Evolutionary conservation across 2,329 filamentous ascomycete species (phyloP).

Genomic region (Botrytis squamosa): DNA sequence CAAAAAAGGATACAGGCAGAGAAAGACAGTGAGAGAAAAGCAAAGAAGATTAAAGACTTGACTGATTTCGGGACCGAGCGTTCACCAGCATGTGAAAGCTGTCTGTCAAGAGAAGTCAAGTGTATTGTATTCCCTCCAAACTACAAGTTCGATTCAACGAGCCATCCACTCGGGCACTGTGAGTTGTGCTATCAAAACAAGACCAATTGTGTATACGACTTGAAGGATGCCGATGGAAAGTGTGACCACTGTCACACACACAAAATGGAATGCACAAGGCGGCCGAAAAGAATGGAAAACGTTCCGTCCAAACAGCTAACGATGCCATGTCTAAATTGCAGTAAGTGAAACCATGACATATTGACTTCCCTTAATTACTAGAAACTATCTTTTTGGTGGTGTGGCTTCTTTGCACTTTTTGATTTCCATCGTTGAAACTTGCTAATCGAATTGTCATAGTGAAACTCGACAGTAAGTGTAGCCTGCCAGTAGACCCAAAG

Average conservation of each 20-base stretch:
- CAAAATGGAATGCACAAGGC: background rate
- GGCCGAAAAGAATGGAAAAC: background rate
- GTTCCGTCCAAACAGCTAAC: background rate
- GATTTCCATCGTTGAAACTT: too few relatives aligned
- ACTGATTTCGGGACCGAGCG: background rate
- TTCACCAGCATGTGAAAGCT: background rate
- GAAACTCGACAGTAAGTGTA: too few relatives aligned
- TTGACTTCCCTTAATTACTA: too few relatives aligned
- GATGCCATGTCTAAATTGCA: too few relatives aligned
- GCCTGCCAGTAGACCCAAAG: too few relatives aligned
- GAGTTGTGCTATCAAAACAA: background rate
- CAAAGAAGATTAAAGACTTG: background rate
- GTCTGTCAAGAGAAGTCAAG: background rate
- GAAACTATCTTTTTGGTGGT: too few relatives aligned
- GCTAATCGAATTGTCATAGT: too few relatives aligned
- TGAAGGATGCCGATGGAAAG: background rate
- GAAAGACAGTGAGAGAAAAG: background rate
- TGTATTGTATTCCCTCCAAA: background rate
- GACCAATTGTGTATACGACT: background rate
- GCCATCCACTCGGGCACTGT: background rate
- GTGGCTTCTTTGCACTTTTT: too few relatives aligned
- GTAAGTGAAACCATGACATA: too few relatives aligned
- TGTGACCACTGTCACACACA: background rate
- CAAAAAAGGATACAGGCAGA: background rate
- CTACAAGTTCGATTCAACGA: background rate